A percentile compares a stretch with the other conserved stretches of the same genome.
Conservation (phyloP, 768 basidiomycete species). For the Imleria badia region DNA sequence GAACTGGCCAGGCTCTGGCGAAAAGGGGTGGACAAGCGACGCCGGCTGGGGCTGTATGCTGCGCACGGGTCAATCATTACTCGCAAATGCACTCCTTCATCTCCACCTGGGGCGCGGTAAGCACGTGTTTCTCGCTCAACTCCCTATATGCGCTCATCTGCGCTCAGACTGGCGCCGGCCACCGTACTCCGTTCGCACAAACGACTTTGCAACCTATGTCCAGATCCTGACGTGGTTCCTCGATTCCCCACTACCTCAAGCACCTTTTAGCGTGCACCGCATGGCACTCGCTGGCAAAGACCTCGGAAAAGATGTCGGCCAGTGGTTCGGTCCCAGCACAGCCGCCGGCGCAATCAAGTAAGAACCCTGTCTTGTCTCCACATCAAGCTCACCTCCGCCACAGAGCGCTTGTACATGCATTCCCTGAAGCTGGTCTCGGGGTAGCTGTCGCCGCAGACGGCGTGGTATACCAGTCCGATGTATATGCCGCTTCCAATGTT, state of each 20-base stretch:
- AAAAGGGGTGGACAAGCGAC: conserved; percentile 83
- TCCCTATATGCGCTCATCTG: conserved; percentile 8
- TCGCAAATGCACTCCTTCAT: conserved; percentile 78
- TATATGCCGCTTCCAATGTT: conserved; percentile 68
- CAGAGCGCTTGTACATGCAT: conserved; percentile 75
- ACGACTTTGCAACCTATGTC: conserved; percentile 83
- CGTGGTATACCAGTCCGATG: conserved; percentile 81
- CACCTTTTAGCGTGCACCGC: conserved; percentile 93
- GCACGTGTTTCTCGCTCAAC: conserved; percentile 13
- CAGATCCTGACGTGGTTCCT: conserved; percentile 94
- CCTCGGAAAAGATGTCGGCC: conserved; percentile 91
- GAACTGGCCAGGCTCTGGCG: conserved; percentile 61
- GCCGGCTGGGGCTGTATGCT: conserved; percentile 94
- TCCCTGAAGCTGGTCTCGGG: conserved; percentile 76
- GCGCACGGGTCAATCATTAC: conserved; percentile 78
- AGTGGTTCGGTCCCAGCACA: conserved; percentile 97
- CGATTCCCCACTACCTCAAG: conserved; percentile 78
- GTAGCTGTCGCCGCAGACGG: conserved; percentile 84
- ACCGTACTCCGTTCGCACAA: conserved; percentile 52
- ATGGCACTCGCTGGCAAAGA: conserved; percentile 96
- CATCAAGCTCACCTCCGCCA: conserved; percentile 1
- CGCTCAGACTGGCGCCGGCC: conserved; percentile 82
- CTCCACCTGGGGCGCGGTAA: conserved; percentile 74
- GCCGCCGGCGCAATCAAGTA: conserved; percentile 97
- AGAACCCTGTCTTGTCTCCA: conserved; percentile 17